Evolutionary conservation across 345 rosid species (phyloP), one percentile per base, ranked within the genome.

Genomic region (Citrus cavaleriei): DNA sequence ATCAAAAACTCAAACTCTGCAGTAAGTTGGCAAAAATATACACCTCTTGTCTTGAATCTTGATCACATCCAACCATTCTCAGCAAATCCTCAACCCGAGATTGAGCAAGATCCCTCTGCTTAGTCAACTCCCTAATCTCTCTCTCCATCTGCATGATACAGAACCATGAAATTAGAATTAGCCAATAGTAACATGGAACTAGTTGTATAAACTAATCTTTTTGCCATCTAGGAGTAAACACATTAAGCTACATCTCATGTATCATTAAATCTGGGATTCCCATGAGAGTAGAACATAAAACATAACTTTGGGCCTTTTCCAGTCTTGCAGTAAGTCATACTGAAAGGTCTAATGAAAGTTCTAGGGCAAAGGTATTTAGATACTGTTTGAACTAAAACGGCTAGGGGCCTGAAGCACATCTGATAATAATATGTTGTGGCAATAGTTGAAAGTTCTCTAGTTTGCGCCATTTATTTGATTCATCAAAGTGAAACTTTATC

Each of bases 41-140:
- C 78, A 90, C 93, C 86, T 70, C 64, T 84, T 85, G 86, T 88
- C 85, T 87, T 13, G 92, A 83, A 76, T 83, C 83, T 87, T 85
- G 88, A 74, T 87, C 91, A 77, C 85, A 83, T 67, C 83, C 89
- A 78, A 94, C 85, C 91, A 89, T 80, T 81, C 61, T 83, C 77
- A 91, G 91, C 82, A 94, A 85, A 85, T 96, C 94, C 82, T 93
- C 85, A 61, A 93, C 84, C 51, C 92, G 91, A 75, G 94, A 90
- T 81, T 91, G 92, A 83, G 97, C 94, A 83, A 86, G 90, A 91
- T 96, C 95, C 76, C 97, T 88, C 80, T 93, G 97, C 87, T 86
- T 90, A 28, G 88, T 91, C 85, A 94, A 82, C 68, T 91, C 98
- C 80, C 78, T 88, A 42, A 93, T 91, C 84, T 93, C 93, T 81